These are phyloP conservation scores for Citrus mangshanensis DNA, from an alignment of 345 rosid species.

Conservation along the genomic window DNA sequence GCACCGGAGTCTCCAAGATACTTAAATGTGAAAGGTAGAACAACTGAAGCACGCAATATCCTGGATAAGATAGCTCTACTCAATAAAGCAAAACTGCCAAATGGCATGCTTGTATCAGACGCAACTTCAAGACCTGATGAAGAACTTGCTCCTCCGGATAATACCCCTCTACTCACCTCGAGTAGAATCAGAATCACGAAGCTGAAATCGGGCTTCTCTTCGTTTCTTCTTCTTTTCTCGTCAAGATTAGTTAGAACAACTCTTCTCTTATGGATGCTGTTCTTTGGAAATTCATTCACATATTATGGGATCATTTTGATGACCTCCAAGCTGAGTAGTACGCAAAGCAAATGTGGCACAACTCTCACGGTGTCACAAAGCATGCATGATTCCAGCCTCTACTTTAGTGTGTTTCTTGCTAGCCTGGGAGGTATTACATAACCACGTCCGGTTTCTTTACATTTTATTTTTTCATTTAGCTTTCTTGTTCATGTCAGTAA, in stretches of 20 bases:
- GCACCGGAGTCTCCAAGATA: conserved; percentile 67
- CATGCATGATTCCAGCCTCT: conserved; percentile 28
- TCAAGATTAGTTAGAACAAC: conserved; percentile 45
- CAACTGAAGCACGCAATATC: conserved; percentile 36
- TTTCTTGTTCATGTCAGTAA: conserved; percentile 31
- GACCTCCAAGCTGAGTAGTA: conserved; percentile 50
- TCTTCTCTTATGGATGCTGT: conserved; percentile 52
- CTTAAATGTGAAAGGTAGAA: conserved; percentile 41
- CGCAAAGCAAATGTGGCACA: conserved; percentile 27
- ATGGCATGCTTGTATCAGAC: conserved; percentile 44
- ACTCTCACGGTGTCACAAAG: conserved; percentile 2
- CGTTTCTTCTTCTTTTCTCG: conserved; percentile 34
- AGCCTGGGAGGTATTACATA: conserved; percentile 44
- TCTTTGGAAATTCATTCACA: conserved; percentile 56
- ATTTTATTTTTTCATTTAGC: too few relatives aligned
- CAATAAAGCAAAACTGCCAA: conserved; percentile 43
- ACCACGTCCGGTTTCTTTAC: too few relatives aligned
- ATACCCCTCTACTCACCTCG: conserved; percentile 12
- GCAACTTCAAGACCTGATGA: conserved; percentile 20
- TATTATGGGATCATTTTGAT: conserved; percentile 63
- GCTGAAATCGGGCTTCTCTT: conserved; percentile 27
- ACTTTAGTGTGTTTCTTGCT: conserved; percentile 40
- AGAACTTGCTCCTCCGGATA: neutral
- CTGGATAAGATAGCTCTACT: conserved; percentile 41
- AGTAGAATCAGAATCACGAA: neutral